Evolutionary conservation across 2,329 filamentous ascomycete genomes (phyloP).

Genomic region (Xylaria sp.): DNA sequence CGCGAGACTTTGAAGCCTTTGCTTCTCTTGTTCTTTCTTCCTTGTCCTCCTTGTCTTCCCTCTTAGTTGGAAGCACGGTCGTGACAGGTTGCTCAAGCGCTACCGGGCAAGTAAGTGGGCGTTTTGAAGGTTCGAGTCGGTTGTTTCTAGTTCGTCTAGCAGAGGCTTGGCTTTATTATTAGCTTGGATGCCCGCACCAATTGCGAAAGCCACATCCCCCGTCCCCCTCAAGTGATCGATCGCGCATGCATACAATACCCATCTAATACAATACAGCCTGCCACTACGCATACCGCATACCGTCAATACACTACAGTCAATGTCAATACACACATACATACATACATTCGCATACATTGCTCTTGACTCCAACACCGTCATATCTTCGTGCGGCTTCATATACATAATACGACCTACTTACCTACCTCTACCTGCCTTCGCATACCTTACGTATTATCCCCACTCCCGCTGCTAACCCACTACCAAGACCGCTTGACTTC

Average conservation of each 20-base stretch:
- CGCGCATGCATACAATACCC: constrained; percentile 39
- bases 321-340: too few species aligned
- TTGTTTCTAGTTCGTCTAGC: constrained; percentile 28
- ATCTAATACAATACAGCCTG: constrained; percentile 1
- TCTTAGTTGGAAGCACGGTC: too few species aligned
- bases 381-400: constrained; percentile 23
- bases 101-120: not conserved
- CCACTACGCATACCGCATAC: not conserved
- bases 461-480: not conserved
- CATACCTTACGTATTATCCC: not conserved
- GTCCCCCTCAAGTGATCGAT: constrained; percentile 42
- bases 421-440: not conserved
- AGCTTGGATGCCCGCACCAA: constrained; percentile 45
- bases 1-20: too few species aligned
- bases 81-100: not conserved
- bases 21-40: not conserved
- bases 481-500: constrained; percentile 21
- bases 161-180: constrained; percentile 36
- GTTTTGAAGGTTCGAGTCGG: constrained; percentile 21
- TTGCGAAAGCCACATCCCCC: constrained; percentile 45
- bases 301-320: too few species aligned
- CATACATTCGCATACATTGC: constrained; percentile 18
- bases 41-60: too few species aligned
- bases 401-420: constrained; percentile 26
- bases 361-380: constrained; percentile 41